These are phyloP conservation scores for Skeletonema marinoi DNA, from an alignment of 108 stramenopile genomes.

Conservation along the genomic window DNA sequence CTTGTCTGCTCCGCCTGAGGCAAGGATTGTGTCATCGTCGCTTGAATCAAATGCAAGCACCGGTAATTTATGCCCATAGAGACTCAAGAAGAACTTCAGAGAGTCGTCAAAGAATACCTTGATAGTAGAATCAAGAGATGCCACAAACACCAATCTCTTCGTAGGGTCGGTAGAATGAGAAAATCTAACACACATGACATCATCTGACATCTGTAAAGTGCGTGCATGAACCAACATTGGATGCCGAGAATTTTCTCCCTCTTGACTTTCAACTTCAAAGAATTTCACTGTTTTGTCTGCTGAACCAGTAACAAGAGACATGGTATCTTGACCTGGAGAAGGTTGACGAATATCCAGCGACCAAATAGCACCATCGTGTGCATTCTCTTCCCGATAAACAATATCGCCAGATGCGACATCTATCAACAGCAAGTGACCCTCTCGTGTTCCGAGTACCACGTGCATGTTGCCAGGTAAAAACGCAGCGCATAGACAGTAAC, in stretches of 20 bases:
- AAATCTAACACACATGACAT: slow-evolving; percentile 93
- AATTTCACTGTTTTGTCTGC: slow-evolving; percentile 96
- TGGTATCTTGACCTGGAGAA: slow-evolving; percentile 45
- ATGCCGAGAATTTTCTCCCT: slow-evolving; percentile 41
- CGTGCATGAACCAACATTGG: slow-evolving; percentile 90
- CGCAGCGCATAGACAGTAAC: slow-evolving; percentile 88
- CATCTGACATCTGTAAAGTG: slow-evolving; percentile 93
- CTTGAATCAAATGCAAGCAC: slow-evolving; percentile 93
- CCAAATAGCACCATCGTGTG: slow-evolving; percentile 92
- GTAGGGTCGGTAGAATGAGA: slow-evolving; percentile 73
- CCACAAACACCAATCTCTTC: slow-evolving; percentile 81
- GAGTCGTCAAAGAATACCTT: slow-evolving; percentile 99
- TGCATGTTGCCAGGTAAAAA: slow-evolving; percentile 94
- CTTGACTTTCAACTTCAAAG: slow-evolving; percentile 90
- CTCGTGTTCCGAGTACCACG: slow-evolving; percentile 84
- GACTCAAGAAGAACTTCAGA: slow-evolving; percentile 95
- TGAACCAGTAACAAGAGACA: slow-evolving; percentile 84
- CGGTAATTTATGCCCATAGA: slow-evolving; percentile 98
- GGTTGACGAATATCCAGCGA: slow-evolving; percentile 76
- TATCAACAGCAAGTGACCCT: slow-evolving; percentile 80
- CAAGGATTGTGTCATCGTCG: slow-evolving; percentile 94
- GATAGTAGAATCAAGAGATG: slow-evolving; percentile 93
- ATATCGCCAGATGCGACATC: slow-evolving; percentile 89
- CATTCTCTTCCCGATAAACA: slow-evolving; percentile 66
- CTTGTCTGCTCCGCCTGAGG: slow-evolving; percentile 96